Evolutionary conservation across 2,329 filamentous ascomycete species (phyloP), one percentile per base, ranked within the genome.

Genomic region (Fusarium penzigii): DNA sequence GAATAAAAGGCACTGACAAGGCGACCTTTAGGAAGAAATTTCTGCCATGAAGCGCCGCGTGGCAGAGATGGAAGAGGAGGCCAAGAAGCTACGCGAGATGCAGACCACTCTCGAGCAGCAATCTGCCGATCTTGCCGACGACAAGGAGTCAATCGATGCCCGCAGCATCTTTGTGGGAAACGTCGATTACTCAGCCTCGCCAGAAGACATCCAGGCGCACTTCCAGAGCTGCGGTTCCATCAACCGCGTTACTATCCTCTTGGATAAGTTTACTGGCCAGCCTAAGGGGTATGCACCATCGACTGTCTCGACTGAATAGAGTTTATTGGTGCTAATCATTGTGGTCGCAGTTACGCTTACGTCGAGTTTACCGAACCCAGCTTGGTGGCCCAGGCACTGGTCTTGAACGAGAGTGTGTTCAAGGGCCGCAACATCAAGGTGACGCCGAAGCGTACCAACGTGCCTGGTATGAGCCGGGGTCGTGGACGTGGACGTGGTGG

Each of bases 81-180:
- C 90, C 6, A 88, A 88, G 53, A 92, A 92, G 74, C 81, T 94
- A 48, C 84, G 90, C 61, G 90, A 93, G 73, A 92, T 94, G 89
- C 90, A 94, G 71, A 87, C 87, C 49, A 86, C 82, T 48, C 82
- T 97, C 56, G 93, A 97, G 71, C 86, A 92, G 70, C 89, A 94
- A 66, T 87, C 85, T 57, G 86, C 91, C 59, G 90, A 90, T 64
- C 80, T 94, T 56, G 85, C 88, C 61, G 94, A 97, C 70, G 92
- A 92, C 77, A 96, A 95, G 75, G 92, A 97, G 72, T 95, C 97
- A 63, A 86, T 99, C 53, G 94, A 99, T 75, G 87, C 87, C 62
- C 87, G 94, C 67, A 97, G 92, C 75, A 92, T 99, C 73, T 99
- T 99, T 71, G 94, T 99, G 42, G 94, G 94, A 63, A 99, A 99